Base-by-base conservation (phyloP, 306 rosid genomes). In the Quercus bicolor region DNA sequence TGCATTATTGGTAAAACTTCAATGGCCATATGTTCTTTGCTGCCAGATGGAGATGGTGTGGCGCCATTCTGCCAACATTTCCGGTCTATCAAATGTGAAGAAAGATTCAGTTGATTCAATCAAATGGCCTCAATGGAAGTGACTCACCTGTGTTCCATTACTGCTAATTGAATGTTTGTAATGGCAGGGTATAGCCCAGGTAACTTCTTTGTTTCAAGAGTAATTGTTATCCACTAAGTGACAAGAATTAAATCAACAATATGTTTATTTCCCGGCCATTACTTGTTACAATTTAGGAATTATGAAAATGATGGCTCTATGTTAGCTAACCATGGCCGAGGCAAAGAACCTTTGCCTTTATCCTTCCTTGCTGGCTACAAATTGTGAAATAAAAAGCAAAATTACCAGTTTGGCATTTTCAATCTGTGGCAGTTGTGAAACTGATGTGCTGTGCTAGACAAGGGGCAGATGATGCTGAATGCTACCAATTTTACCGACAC, bases 11-110 rank as follows among this genome's bases (percentile, higher is more conserved):
- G 51, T 59, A 37, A 21, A 78, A 78, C 74, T 21, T 29, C 20
- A 52, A 26, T 84, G 72, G 78, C 80, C 57, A 55, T 68, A 62
- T 68, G 57, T 79, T 8, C 76, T 78, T 74, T 84, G 48, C 72
- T 76, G 56, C 75, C 90, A 95, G 98, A 90, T 93, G 97, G 97
- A 89, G 88, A 87, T 93, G 99, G 74, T 85, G 69, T 95, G 99
- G 99, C 93, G 91, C 71, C 89, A 95, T 68, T 89, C 92, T 51
- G 45, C 83, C 29, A 71, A 83, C 56, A 81, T 73, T 40, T 75
- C 84, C 34, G 86, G 91, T 68, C 76, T 81, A 37, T 85, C 99
- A 82, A 90, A 79, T 74, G 79, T 89, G 88, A 89, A 76, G 87
- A 90, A 79, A 78, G 78, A 82, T 60, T 82, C 89, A n/a, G 26